A percentile compares a stretch with the other conserved stretches of the same genome.
phyloP scores from a whole-genome alignment of 2,329 filamentous ascomycete genomes.

The Cercospora zeae-maydis region DNA sequence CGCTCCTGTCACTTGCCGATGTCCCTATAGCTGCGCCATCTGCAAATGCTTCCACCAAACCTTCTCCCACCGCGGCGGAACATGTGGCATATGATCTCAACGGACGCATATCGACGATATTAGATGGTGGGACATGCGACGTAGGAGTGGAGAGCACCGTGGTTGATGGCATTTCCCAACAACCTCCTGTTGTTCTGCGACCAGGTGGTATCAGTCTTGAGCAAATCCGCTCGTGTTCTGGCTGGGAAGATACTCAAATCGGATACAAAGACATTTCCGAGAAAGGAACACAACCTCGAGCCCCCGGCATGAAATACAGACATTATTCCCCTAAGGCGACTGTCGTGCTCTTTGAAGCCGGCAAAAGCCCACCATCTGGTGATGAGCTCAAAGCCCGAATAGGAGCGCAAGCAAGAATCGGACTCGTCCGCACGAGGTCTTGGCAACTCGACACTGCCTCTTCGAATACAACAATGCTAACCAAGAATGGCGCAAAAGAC shows the following conservation, averaged over 20 bases:
- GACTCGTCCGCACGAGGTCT: slow-evolving; percentile 39
- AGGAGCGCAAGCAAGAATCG: slow-evolving; percentile 33
- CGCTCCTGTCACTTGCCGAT: slow-evolving; percentile 75
- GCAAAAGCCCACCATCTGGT: slow-evolving; percentile 31
- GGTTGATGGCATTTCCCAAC: slow-evolving; percentile 73
- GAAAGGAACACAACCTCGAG: slow-evolving; percentile 64
- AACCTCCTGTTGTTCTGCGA: slow-evolving; percentile 75
- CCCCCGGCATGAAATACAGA: slow-evolving; percentile 98
- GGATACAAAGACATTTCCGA: slow-evolving; percentile 76
- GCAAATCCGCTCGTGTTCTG: slow-evolving; percentile 66
- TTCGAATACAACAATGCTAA: slow-evolving; percentile 11
- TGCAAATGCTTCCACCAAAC: slow-evolving; percentile 89
- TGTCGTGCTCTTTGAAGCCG: slow-evolving; percentile 66
- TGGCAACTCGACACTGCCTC: slow-evolving; percentile 30
- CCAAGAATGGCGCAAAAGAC: neutral
- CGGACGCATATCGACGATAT: slow-evolving; percentile 77
- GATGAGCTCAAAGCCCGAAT: slow-evolving; percentile 34
- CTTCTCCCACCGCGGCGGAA: slow-evolving; percentile 83
- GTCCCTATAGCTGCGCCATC: slow-evolving; percentile 85
- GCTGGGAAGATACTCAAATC: slow-evolving; percentile 75
- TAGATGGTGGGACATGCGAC: slow-evolving; percentile 81
- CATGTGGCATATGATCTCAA: slow-evolving; percentile 84
- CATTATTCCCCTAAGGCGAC: slow-evolving; percentile 91
- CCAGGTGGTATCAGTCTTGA: slow-evolving; percentile 86
- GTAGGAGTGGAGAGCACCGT: slow-evolving; percentile 97